These are phyloP conservation scores for Gossypium rotundifolium DNA, from an alignment of 345 rosid species.

Conservation along the genomic window DNA sequence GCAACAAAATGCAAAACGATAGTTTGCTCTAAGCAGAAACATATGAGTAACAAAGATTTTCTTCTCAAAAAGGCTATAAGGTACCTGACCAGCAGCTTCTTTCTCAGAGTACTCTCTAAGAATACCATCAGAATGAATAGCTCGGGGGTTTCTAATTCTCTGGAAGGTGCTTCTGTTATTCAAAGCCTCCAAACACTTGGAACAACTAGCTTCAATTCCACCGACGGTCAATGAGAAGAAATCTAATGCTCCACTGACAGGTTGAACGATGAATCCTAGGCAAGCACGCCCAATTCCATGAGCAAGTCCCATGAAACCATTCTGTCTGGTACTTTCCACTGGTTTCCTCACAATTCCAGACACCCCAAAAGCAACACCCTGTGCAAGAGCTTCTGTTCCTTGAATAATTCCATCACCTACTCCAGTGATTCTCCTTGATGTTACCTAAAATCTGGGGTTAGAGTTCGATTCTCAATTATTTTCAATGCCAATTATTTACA, in stretches of 20 bases:
- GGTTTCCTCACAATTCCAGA: slow-evolving; percentile 97
- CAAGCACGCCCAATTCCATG: slow-evolving; percentile 91
- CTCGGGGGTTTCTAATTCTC: slow-evolving; percentile 89
- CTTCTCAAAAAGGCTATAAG: neutral
- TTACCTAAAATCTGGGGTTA: slow-evolving; percentile 47
- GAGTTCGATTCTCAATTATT: slow-evolving; percentile 15
- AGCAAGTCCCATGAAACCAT: slow-evolving; percentile 87
- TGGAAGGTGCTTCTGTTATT: slow-evolving; percentile 54
- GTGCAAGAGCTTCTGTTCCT: slow-evolving; percentile 99
- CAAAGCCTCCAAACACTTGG: slow-evolving; percentile 79
- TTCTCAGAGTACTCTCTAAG: slow-evolving; percentile 74
- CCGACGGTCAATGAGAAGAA: slow-evolving; percentile 90
- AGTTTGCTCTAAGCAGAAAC: neutral
- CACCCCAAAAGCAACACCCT: slow-evolving; percentile 96
- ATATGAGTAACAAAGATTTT: neutral
- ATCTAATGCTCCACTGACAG: slow-evolving; percentile 94
- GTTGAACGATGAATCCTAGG: slow-evolving; percentile 81
- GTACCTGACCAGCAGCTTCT: slow-evolving; percentile 96
- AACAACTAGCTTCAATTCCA: slow-evolving; percentile 93
- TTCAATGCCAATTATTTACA: neutral
- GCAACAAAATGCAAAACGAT: neutral
- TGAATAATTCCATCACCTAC: slow-evolving; percentile 89
- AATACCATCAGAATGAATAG: slow-evolving; percentile 68
- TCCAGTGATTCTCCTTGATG: slow-evolving; percentile 93
- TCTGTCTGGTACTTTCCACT: slow-evolving; percentile 84